These are phyloP conservation scores for Alloteropsis semialata DNA, from an alignment of 176 grass and related monocot species.

Conservation along the genomic window DNA sequence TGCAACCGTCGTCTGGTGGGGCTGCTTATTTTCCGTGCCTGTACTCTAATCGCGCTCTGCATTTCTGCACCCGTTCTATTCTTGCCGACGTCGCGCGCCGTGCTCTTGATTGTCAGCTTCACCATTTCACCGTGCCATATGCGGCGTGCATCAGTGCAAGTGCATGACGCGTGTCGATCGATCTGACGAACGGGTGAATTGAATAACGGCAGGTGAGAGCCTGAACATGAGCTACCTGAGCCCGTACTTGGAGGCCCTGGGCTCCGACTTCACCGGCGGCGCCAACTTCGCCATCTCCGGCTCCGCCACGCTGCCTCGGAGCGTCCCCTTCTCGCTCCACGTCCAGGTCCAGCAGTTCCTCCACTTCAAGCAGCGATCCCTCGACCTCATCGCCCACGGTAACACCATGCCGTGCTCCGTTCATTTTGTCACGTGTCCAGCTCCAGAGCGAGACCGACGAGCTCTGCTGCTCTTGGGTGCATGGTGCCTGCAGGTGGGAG, in stretches of 20 bases:
- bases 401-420: not conserved
- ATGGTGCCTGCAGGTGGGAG: not conserved
- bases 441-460: not conserved
- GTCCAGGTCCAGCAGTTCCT: conserved; percentile 70
- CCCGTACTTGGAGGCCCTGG: conserved; percentile 74
- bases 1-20: not conserved
- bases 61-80: not conserved
- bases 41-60: too few relatives aligned
- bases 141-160: too few relatives aligned
- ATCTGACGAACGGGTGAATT: not conserved
- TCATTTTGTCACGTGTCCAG: too few relatives aligned
- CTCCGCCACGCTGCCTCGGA: conserved; percentile 35
- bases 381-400: conserved; percentile 48
- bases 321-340: conserved; percentile 49
- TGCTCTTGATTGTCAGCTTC: not conserved
- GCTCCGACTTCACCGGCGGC: conserved; percentile 59
- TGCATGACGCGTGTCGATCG: not conserved
- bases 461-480: not conserved
- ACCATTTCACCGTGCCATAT: not conserved
- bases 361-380: conserved; percentile 54
- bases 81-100: not conserved
- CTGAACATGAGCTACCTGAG: conserved; percentile 67
- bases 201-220: conserved; percentile 38
- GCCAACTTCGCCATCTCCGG: conserved; percentile 71
- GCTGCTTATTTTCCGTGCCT: too few relatives aligned